Evolutionary conservation across 2,329 filamentous ascomycete genomes (phyloP).

Genomic region (Verticillium dahliae): DNA sequence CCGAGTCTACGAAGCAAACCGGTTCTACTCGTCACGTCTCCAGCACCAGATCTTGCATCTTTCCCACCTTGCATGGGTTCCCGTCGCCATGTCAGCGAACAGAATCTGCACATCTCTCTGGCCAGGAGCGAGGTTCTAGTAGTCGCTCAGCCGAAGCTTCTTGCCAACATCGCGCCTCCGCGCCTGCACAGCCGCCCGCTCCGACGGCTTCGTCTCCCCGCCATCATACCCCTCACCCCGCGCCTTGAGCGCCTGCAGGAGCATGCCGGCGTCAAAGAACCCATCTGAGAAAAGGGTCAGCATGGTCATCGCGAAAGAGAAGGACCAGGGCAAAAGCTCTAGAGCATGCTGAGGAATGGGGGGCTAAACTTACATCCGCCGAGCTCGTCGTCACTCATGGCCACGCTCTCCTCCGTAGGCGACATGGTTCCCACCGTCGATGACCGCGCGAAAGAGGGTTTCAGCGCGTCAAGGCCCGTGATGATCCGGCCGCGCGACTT

Average conservation of each 20-base stretch:
- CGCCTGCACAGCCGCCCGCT: constrained; percentile 51
- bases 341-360: neutral
- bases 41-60: neutral
- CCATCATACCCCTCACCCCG: constrained; percentile 49
- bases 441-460: constrained; percentile 26
- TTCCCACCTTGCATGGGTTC: too few relatives aligned
- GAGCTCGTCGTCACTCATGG: constrained; percentile 75
- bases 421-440: constrained; percentile 45
- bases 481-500: constrained; percentile 73
- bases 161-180: constrained; percentile 65
- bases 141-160: constrained; percentile 65
- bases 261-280: constrained; percentile 96
- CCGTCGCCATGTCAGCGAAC: neutral
- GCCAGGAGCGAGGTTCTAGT: constrained; percentile 32
- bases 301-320: constrained; percentile 4
- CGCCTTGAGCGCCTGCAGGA: constrained; percentile 78
- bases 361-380: constrained; percentile 73
- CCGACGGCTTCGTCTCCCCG: constrained; percentile 44
- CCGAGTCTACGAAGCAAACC: neutral
- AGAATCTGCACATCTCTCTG: neutral
- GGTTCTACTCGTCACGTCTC: neutral
- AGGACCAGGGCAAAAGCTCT: too few relatives aligned
- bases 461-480: constrained; percentile 43
- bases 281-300: constrained; percentile 59
- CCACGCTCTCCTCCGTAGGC: constrained; percentile 62